A percentile compares a stretch with the other conserved stretches of the same genome.
Evolutionary conservation across 345 rosid genomes (phyloP).

Genomic region (Linum lewisii): DNA sequence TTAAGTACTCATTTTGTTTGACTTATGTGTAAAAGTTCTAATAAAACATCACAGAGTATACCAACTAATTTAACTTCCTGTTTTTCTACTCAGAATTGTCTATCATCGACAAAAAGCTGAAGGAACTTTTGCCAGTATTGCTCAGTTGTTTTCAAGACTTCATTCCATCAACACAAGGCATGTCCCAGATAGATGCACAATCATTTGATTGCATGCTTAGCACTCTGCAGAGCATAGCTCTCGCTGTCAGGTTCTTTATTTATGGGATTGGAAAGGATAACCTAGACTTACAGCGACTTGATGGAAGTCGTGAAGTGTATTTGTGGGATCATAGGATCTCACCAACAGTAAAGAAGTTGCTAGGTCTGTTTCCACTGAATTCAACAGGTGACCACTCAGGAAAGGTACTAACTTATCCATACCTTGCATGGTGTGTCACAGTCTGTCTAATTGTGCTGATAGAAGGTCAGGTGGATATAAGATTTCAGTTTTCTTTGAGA

Average conservation of each 20-base stretch:
- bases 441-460: neutral
- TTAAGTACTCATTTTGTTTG: no score
- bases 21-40: no score
- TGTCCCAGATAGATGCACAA: slow-evolving; percentile 32
- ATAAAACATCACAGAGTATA: no score
- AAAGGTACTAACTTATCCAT: slow-evolving; percentile 33
- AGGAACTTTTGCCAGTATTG: slow-evolving; percentile 61
- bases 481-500: no score
- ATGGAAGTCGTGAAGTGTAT: slow-evolving; percentile 23
- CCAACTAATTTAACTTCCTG: neutral
- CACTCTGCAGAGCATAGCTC: slow-evolving; percentile 52
- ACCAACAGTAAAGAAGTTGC: slow-evolving; percentile 49
- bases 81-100: slow-evolving; percentile 34
- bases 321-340: slow-evolving; percentile 36
- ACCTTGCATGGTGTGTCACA: no score
- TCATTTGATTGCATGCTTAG: slow-evolving; percentile 53
- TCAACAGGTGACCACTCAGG: slow-evolving; percentile 13
- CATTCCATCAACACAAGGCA: slow-evolving; percentile 38
- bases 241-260: slow-evolving; percentile 37
- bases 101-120: slow-evolving; percentile 35
- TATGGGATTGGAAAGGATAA: slow-evolving; percentile 20
- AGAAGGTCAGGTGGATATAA: neutral
- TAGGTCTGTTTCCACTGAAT: slow-evolving; percentile 37
- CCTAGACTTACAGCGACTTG: slow-evolving; percentile 16
- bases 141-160: slow-evolving; percentile 62